These are phyloP conservation scores for Erodium texanum DNA, from an alignment of 441 rosid species.

Conservation along the genomic window DNA sequence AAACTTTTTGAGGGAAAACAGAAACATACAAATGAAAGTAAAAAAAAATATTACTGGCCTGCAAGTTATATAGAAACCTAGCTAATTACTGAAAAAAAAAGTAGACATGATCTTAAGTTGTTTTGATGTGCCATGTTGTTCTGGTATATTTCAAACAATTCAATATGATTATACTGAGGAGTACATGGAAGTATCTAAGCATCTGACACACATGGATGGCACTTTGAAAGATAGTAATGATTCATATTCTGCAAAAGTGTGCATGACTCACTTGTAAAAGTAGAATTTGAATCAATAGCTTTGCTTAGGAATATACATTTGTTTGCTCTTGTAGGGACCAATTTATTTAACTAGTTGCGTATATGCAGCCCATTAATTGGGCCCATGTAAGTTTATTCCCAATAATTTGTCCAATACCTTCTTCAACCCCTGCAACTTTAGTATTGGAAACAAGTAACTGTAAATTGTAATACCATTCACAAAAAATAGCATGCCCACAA, in stretches of 20 bases:
- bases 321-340: slow-evolving; percentile 1
- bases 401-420: background rate
- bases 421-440: background rate
- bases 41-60: background rate
- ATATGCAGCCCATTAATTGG: background rate
- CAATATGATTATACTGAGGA: background rate
- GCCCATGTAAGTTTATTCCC: background rate
- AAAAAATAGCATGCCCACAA: too few species aligned
- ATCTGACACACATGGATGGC: background rate
- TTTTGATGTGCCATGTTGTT: too few species aligned
- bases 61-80: background rate
- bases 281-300: background rate
- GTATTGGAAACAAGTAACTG: background rate
- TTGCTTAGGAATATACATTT: background rate
- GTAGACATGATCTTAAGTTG: too few species aligned
- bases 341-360: background rate
- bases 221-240: background rate
- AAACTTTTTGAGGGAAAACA: too few species aligned
- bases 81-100: background rate
- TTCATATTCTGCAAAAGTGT: background rate
- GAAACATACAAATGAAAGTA: background rate
- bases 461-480: too few species aligned
- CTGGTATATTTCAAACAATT: background rate
- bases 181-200: background rate
- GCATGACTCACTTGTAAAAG: background rate